A percentile compares a stretch with the other conserved stretches of the same genome.
phyloP scores from a whole-genome alignment of 2,329 filamentous ascomycete species.

The Colletotrichum lindemuthianum region DNA sequence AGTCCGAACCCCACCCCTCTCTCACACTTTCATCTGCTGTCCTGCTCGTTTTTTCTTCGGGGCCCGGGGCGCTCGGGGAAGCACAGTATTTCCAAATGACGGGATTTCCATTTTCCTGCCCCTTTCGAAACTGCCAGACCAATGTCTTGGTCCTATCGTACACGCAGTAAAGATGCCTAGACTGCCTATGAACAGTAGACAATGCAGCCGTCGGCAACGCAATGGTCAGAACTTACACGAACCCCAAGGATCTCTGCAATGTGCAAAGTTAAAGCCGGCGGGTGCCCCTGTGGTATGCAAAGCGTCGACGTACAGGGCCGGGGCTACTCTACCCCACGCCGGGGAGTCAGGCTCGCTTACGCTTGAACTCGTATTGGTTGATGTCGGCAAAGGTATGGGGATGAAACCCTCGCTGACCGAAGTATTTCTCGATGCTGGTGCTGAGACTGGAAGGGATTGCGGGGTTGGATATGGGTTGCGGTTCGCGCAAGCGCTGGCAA shows the following conservation, averaged over 20 bases:
- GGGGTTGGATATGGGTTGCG: slow-evolving; percentile 18
- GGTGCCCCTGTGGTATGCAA: not conserved
- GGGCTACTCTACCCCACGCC: slow-evolving; percentile 11
- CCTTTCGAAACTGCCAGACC: not conserved
- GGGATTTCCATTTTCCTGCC: not conserved
- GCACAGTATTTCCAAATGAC: slow-evolving; percentile 1
- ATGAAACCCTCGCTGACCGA: slow-evolving; percentile 23
- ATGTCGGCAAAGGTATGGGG: slow-evolving; percentile 35
- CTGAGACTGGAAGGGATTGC: slow-evolving; percentile 22
- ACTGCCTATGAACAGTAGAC: not conserved
- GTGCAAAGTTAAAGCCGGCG: slow-evolving; percentile 29
- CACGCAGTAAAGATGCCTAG: slow-evolving; percentile 7
- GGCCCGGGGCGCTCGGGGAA: not conserved
- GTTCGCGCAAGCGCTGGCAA: not conserved
- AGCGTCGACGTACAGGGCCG: slow-evolving; percentile 19
- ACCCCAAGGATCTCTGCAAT: slow-evolving; percentile 4
- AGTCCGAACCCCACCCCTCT: not conserved
- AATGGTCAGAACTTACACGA: not conserved
- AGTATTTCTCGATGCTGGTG: slow-evolving; percentile 7
- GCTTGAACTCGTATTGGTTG: not conserved
- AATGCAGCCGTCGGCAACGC: slow-evolving; percentile 5
- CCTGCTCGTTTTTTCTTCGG: not conserved
- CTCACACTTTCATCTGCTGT: not conserved
- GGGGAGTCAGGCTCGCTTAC: not conserved
- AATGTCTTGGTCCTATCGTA: not conserved